Evolutionary conservation across 2,329 filamentous ascomycete species (phyloP).

Genomic region (Alternaria dauci): DNA sequence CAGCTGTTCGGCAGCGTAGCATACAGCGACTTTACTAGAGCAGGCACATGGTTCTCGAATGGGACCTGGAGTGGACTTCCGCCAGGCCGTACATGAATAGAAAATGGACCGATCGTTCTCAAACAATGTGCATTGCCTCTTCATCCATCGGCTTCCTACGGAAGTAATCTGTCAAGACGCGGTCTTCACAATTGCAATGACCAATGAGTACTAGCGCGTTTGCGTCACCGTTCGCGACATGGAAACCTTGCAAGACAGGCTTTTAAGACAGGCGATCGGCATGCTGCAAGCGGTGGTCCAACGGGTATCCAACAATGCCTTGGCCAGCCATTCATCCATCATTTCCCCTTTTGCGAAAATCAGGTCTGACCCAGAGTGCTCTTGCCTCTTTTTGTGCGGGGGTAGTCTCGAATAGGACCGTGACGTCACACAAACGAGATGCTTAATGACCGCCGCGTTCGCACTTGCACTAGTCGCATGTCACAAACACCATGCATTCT

Average conservation of each 20-base stretch:
- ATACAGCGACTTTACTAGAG: conserved; percentile 47
- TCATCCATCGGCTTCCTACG: neutral
- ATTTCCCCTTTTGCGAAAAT: neutral
- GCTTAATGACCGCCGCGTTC: conserved; percentile 13
- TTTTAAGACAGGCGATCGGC: neutral
- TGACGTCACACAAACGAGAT: conserved; percentile 25
- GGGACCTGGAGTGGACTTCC: conserved; percentile 43
- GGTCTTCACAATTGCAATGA: neutral
- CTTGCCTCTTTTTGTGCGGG: conserved; percentile 13
- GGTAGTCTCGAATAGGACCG: conserved; percentile 3
- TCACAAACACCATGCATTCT: conserved; percentile 10
- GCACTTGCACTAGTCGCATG: conserved; percentile 6
- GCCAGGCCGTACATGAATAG: conserved; percentile 16
- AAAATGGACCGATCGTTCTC: neutral
- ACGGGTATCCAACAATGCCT: neutral
- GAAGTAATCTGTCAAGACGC: neutral
- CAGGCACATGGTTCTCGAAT: conserved; percentile 44
- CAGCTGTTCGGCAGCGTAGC: conserved; percentile 37
- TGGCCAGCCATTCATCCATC: neutral
- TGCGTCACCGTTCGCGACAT: conserved; percentile 10
- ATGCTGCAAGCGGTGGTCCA: neutral
- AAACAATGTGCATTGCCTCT: neutral
- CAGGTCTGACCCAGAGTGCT: neutral
- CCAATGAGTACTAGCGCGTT: neutral
- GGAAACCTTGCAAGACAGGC: conserved; percentile 6